Evolutionary conservation across 305 asterid species (phyloP), one percentile per base, ranked within the genome.

Genomic region (Fraxinus sp.): DNA sequence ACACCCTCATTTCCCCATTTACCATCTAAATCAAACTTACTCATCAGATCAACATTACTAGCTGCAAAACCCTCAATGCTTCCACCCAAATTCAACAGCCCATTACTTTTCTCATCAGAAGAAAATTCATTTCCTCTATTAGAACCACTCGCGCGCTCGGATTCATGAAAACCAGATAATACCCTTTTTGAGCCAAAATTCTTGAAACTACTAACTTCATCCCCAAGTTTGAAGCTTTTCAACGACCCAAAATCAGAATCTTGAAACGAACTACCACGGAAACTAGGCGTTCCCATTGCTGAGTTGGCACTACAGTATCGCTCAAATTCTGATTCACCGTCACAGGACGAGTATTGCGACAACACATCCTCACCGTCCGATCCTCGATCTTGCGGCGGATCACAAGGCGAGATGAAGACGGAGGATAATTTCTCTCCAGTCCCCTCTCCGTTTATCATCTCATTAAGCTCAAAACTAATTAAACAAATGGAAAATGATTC

Each of bases 261-360:
- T 9, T 87, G 86, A 82, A 84, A 86, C 30, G 93, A 91, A 82
- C 92, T 77, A 84, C 90, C 86, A 59, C 91, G 89, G 75, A 90
- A 85, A 79, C 95, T 92, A 64, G 98, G 98, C 46, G 98, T 94
- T 14, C 96, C 98, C 95, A 94, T 88, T 13, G 92, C 94, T 22
- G 98, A 94, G 89, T 87, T 89, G 84, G 97, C 97, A 85, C 98
- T 94, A 79, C 94, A 92, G 86, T 93, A 95, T 83, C 94, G 90
- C 55, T 94, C 98, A 79, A 90, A 90, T 86, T 92, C 97, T 62
- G 98, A 94, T 85, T 94, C 98, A 36, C 91, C 96, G 6, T 93
- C 97, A 83, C 97, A 94, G 5, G 98, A 94, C 2, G 98, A 94
- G 89, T 92, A 92, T 83, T 88, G 88, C 7, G 97, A 93, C 78